Base-by-base conservation (phyloP, 345 rosid species). In the Salix suchowensis region DNA sequence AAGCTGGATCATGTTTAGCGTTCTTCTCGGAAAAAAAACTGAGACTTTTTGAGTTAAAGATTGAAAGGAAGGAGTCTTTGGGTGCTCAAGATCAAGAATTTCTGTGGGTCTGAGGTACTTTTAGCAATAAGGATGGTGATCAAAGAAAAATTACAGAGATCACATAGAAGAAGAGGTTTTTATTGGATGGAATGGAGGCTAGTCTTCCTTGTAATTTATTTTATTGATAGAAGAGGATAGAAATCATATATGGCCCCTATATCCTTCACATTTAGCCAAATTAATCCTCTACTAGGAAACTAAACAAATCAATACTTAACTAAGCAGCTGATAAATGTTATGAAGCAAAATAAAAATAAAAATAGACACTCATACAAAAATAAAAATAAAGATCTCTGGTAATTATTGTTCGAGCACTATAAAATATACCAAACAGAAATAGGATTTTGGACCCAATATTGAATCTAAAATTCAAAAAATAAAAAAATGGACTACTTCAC, bases 1-100 rank as follows among this genome's bases (percentile, higher is more conserved):
- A 13, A 83, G 76, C 44, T 83, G 83, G 64, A 83, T 76, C 85
- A 83, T 83, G 19, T 74, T 67, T 72, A 4, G 1, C 15, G 40
- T 16, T 48, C 26, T 58, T 10, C 3, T 44, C 13, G 1, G 32
- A 5, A 15, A 1, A 66, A 66, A 28, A 8, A 14, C 2, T 1
- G 21, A 52, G n/a, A 16, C 42, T 50, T 48, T 23, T 19, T 28
- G n/a, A 4, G 39, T 46, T 30, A 30, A 14, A 9, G 15, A 15
- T 70, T 50, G 23, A 14, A 48, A 36, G 36, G 58, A 32, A 32
- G 2, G 48, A 46, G 42, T 28, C n/a, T 16, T 13, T 50, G 30
- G 44, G 21, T 37, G 65, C 36, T 19, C 72, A 65, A 54, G 76
- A 23, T 65, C 32, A 52, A 36, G n/a, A n/a, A 11, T 28, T 39